phyloP scores from a whole-genome alignment of 805 yeast species.

The Saccharomycopsis guyanensis region DNA sequence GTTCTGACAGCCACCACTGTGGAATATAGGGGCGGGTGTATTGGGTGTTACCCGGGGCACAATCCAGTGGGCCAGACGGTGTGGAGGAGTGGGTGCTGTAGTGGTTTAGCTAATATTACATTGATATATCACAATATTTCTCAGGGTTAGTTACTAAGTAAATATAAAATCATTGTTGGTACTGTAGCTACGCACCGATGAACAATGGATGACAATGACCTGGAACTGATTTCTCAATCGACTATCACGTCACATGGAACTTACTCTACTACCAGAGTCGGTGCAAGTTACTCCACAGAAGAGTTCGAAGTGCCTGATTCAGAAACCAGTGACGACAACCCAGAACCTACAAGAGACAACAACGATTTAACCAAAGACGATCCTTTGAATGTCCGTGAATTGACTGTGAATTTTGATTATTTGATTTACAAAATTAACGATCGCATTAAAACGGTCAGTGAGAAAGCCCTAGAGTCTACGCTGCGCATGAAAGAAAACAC shows the following conservation, averaged over 20 bases:
- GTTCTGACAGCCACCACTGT: no score
- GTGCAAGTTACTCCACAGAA: neutral
- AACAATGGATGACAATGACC: neutral
- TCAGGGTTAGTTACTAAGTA: no score
- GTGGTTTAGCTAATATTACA: no score
- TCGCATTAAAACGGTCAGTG: conserved; percentile 40
- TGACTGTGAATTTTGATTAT: conserved; percentile 59
- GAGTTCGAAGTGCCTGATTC: neutral
- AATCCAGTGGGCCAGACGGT: no score
- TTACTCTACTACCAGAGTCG: neutral
- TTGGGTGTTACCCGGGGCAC: no score
- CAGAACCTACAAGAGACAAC: conserved; percentile 9
- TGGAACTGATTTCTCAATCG: no score
- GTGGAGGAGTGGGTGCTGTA: no score
- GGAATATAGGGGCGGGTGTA: no score
- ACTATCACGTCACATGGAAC: neutral
- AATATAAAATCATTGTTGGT: no score
- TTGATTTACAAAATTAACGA: conserved; percentile 55
- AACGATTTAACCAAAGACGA: conserved; percentile 36
- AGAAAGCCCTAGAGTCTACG: conserved; percentile 30
- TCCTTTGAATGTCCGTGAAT: conserved; percentile 52
- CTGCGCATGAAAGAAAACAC: conserved; percentile 24
- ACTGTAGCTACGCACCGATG: no score
- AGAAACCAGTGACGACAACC: conserved; percentile 10
- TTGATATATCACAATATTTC: no score